These are phyloP conservation scores for Dipodascus albidus DNA, from an alignment of 805 yeast species.

Conservation along the genomic window DNA sequence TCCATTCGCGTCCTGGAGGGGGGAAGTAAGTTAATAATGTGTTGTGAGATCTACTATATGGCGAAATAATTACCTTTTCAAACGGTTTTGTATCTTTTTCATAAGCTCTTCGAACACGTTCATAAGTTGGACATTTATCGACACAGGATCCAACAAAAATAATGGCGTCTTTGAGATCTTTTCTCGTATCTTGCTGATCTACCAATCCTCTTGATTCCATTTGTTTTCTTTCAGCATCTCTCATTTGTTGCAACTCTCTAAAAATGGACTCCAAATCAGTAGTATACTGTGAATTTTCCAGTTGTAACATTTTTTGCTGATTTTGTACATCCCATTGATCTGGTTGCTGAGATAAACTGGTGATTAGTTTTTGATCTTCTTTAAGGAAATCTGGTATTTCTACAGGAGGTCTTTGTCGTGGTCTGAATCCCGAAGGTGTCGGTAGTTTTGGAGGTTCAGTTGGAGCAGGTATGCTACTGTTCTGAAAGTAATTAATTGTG, in stretches of 20 bases:
- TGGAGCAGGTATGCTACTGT: not conserved
- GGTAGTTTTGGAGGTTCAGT: not conserved
- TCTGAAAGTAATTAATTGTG: not conserved
- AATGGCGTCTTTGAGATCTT: slow-evolving; percentile 81
- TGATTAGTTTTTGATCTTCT: not conserved
- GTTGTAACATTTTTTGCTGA: slow-evolving; percentile 44
- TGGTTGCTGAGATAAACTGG: slow-evolving; percentile 1
- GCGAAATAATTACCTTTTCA: slow-evolving; percentile 63
- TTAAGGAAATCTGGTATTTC: not conserved
- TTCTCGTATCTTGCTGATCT: slow-evolving; percentile 74
- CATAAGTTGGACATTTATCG: slow-evolving; percentile 94
- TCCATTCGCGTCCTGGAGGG: not conserved
- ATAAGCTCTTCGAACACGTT: slow-evolving; percentile 73
- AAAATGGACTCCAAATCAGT: slow-evolving; percentile 63
- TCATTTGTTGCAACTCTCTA: slow-evolving; percentile 55
- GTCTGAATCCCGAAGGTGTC: not conserved
- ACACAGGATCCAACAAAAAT: slow-evolving; percentile 75
- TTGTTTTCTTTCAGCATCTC: slow-evolving; percentile 59
- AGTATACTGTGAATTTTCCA: slow-evolving; percentile 35
- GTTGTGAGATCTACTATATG: too few relatives aligned
- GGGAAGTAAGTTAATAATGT: not conserved
- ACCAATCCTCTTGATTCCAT: slow-evolving; percentile 80
- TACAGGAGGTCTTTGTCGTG: not conserved
- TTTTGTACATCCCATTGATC: slow-evolving; percentile 69
- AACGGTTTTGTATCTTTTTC: slow-evolving; percentile 71